These are phyloP conservation scores for Yamadazyma mexicana DNA, from an alignment of 1,139 yeast species.

Conservation along the genomic window DNA sequence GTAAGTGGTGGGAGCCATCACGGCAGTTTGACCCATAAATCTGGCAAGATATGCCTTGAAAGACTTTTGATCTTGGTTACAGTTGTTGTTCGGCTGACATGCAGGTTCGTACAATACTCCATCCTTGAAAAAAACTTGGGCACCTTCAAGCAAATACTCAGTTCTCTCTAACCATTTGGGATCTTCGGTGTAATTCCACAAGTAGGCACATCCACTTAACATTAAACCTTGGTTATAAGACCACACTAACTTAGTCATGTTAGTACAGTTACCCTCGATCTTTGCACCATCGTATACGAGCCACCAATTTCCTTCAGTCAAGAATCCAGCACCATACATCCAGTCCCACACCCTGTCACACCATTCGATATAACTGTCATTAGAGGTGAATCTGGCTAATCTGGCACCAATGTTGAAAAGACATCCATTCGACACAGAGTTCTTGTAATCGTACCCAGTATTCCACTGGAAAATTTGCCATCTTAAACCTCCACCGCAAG, in stretches of 20 bases:
- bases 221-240: slow-evolving; percentile 84
- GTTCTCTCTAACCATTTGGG: slow-evolving; percentile 68
- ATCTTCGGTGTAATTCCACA: slow-evolving; percentile 73
- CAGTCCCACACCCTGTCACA: slow-evolving; percentile 81
- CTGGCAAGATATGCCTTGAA: slow-evolving; percentile 83
- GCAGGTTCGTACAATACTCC: slow-evolving; percentile 77
- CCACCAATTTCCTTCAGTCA: slow-evolving; percentile 48
- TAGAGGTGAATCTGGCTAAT: slow-evolving; percentile 78
- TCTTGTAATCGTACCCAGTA: slow-evolving; percentile 89
- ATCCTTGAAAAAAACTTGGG: slow-evolving; percentile 58
- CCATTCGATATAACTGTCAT: slow-evolving; percentile 73
- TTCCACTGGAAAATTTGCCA: slow-evolving; percentile 98
- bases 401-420: slow-evolving; percentile 86
- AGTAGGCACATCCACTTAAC: slow-evolving; percentile 78
- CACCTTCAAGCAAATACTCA: slow-evolving; percentile 49
- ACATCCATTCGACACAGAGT: slow-evolving; percentile 88
- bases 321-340: slow-evolving; percentile 63
- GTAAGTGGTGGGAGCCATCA: slow-evolving; percentile 63
- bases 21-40: slow-evolving; percentile 73
- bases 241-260: slow-evolving; percentile 68
- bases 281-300: slow-evolving; percentile 79
- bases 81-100: slow-evolving; percentile 60
- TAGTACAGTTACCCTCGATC: slow-evolving; percentile 60
- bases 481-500: slow-evolving; percentile 87
- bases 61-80: slow-evolving; percentile 88